A percentile compares a stretch with the other conserved stretches of the same genome.
Conservation (phyloP, 2,329 filamentous ascomycete species). For the Drechslerella stenobrocha region DNA sequence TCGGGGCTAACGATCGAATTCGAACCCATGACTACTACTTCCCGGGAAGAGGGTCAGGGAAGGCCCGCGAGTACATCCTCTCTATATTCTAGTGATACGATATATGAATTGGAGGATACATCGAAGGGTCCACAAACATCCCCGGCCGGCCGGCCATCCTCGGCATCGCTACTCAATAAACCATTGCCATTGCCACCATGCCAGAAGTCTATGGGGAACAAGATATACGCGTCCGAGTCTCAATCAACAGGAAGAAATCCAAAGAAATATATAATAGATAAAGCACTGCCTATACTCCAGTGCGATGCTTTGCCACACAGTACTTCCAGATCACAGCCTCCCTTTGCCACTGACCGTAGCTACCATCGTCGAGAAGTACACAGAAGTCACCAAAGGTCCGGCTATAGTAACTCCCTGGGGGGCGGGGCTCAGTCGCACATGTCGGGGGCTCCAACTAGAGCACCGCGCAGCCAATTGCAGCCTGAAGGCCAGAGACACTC, state of each 20-base stretch:
- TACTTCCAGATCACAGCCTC: no score
- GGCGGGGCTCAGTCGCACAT: background rate
- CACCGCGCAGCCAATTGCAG: slow-evolving; percentile 11
- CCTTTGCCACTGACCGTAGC: no score
- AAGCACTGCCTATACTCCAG: background rate
- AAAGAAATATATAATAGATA: slow-evolving; percentile 3
- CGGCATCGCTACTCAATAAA: slow-evolving; percentile 28
- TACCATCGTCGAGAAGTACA: no score
- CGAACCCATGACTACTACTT: slow-evolving; percentile 6
- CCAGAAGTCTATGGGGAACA: slow-evolving; percentile 19
- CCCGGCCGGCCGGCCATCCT: slow-evolving; percentile 7
- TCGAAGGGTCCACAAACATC: slow-evolving; percentile 11
- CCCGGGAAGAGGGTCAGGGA: background rate
- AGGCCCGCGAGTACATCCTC: no score
- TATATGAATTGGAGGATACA: slow-evolving; percentile 40
- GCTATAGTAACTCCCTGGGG: background rate
- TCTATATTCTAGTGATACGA: no score
- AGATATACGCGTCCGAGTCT: slow-evolving; percentile 17
- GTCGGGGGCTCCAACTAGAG: background rate
- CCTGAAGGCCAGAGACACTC: slow-evolving; percentile 7
- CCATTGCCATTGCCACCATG: slow-evolving; percentile 31
- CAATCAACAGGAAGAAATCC: background rate
- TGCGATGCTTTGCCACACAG: background rate
- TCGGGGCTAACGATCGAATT: slow-evolving; percentile 33
- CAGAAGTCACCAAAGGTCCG: slow-evolving; percentile 2